Percentiles rank a stretch among this genome's conserved stretches.
These are phyloP conservation scores for Ceratobasidium sp. DNA, from an alignment of 1,284 basidiomycete genomes.

Conservation along the genomic window DNA sequence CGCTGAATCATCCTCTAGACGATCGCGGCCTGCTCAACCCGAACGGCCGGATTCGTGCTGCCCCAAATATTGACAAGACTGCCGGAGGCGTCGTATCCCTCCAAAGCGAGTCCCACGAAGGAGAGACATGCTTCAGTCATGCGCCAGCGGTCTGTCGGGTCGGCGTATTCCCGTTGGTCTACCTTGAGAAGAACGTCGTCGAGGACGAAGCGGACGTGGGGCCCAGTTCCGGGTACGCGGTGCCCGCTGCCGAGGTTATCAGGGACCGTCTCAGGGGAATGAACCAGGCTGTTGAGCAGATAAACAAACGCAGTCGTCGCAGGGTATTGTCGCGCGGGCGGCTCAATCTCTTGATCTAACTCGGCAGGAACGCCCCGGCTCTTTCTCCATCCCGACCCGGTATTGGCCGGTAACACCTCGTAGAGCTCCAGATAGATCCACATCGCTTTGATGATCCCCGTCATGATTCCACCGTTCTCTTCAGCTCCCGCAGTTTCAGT, in stretches of 20 bases:
- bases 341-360: constrained; percentile 89
- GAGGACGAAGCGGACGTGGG: constrained; percentile 87
- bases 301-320: constrained; percentile 90
- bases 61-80: constrained; percentile 51
- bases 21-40: constrained; percentile 31
- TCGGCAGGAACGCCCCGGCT: constrained; percentile 63
- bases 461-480: constrained; percentile 65
- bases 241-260: constrained; percentile 82
- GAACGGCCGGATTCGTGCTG: constrained; percentile 26
- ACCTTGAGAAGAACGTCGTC: constrained; percentile 83
- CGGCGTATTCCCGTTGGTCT: constrained; percentile 75
- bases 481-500: constrained; percentile 69
- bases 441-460: constrained; percentile 82
- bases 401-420: constrained; percentile 71
- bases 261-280: constrained; percentile 83
- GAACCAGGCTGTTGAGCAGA: constrained; percentile 84
- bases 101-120: constrained; percentile 88
- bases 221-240: constrained; percentile 80
- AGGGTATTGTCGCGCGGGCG: constrained; percentile 83
- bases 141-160: constrained; percentile 86
- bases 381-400: constrained; percentile 30
- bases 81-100: constrained; percentile 80
- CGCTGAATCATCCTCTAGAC: constrained; percentile 62
- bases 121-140: constrained; percentile 87
- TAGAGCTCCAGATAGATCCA: constrained; percentile 88